phyloP scores from a whole-genome alignment of 192 early-diverging fungal genomes.

The Entomortierella beljakovae region DNA sequence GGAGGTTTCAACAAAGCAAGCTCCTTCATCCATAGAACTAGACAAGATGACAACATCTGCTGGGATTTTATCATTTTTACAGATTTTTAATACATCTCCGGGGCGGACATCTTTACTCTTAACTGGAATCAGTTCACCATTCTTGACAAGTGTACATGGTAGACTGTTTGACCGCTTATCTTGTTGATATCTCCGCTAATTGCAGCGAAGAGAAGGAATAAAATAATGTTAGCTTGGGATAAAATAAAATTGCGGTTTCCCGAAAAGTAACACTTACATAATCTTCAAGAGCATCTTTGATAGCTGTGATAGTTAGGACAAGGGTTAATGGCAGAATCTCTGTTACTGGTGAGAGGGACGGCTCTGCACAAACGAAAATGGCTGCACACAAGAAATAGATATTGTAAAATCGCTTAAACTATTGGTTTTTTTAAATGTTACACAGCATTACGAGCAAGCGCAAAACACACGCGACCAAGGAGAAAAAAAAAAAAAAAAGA shows the following conservation, averaged over 20 bases:
- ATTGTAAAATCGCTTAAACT: slow-evolving; percentile 54
- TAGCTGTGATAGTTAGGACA: slow-evolving; percentile 85
- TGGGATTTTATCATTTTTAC: slow-evolving; percentile 88
- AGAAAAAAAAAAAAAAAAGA: slow-evolving; percentile 3
- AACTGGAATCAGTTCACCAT: slow-evolving; percentile 60
- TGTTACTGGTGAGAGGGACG: slow-evolving; percentile 44
- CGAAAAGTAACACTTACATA: slow-evolving; percentile 52
- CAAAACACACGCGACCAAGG: neutral
- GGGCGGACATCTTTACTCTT: slow-evolving; percentile 83
- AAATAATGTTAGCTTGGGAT: slow-evolving; percentile 32
- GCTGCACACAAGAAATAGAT: slow-evolving; percentile 49
- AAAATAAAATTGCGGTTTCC: slow-evolving; percentile 61
- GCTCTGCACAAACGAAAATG: slow-evolving; percentile 50
- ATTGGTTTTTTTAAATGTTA: slow-evolving; percentile 3
- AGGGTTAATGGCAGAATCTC: slow-evolving; percentile 71
- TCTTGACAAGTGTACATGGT: slow-evolving; percentile 27
- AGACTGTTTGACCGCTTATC: slow-evolving; percentile 44
- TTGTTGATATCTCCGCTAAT: slow-evolving; percentile 46
- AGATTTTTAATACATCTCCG: slow-evolving; percentile 91
- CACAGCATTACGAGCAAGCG: neutral
- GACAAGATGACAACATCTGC: slow-evolving; percentile 92
- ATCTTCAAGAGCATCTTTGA: slow-evolving; percentile 94
- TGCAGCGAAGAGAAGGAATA: neutral
- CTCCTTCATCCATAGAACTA: slow-evolving; percentile 91
- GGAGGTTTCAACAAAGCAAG: slow-evolving; percentile 96